A percentile compares a stretch with the other conserved stretches of the same genome.
Evolutionary conservation across 2,329 filamentous ascomycete species (phyloP).

Genomic region (Phaeosphaeriaceae sp.): DNA sequence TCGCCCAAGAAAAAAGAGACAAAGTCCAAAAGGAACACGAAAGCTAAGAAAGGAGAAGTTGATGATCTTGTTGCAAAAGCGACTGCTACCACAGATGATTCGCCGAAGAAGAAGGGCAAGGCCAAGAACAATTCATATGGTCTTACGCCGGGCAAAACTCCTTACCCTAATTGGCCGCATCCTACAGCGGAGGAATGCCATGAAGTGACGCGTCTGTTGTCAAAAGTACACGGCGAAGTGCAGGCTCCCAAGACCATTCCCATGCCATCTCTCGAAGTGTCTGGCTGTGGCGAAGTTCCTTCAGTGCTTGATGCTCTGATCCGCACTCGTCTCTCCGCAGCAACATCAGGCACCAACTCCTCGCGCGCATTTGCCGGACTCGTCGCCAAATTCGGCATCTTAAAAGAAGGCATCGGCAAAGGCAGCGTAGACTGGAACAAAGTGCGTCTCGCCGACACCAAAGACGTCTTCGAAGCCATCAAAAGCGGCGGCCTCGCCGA

Average conservation of each 20-base stretch:
- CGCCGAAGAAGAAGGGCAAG: constrained; percentile 43
- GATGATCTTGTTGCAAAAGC: constrained; percentile 36
- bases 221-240: constrained; percentile 69
- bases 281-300: constrained; percentile 73
- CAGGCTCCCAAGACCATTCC: constrained; percentile 71
- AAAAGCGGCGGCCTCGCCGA: constrained; percentile 73
- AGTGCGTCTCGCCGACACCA: constrained; percentile 65
- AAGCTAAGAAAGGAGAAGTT: constrained; percentile 26
- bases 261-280: constrained; percentile 71
- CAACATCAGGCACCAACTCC: constrained; percentile 67
- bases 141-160: constrained; percentile 60
- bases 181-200: constrained; percentile 75
- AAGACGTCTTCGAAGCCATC: constrained; percentile 73
- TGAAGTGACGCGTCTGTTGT: constrained; percentile 71
- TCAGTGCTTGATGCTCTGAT: constrained; percentile 70
- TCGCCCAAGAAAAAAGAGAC: constrained; percentile 23
- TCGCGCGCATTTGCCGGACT: constrained; percentile 71
- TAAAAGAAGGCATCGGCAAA: constrained; percentile 68
- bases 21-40: constrained; percentile 24
- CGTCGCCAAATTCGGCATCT: constrained; percentile 67
- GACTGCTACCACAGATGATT: constrained; percentile 30
- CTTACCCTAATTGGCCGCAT: constrained; percentile 70
- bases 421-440: constrained; percentile 79
- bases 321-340: constrained; percentile 67
- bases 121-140: constrained; percentile 53